Conservation (phyloP, 169 alveolate species). For the Eimeria zaria region DNA sequence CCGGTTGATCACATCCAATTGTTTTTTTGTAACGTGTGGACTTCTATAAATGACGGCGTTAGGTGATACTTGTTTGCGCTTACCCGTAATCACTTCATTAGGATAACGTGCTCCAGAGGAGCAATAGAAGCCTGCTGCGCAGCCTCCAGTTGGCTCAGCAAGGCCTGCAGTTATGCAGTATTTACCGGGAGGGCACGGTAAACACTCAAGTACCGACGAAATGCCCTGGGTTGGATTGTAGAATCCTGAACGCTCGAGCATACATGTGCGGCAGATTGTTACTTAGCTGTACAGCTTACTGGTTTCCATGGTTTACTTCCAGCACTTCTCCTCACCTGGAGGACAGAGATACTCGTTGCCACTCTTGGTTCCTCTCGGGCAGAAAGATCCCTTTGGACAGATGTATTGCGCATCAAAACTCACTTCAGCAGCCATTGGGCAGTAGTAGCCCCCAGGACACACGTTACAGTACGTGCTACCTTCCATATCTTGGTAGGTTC, state of each 20-base stretch:
- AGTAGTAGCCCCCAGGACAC: constrained; percentile 75
- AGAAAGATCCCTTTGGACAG: constrained; percentile 89
- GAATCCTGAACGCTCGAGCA: background rate
- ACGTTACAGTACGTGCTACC: constrained; percentile 58
- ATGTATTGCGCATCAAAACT: background rate
- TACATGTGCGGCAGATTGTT: background rate
- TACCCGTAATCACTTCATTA: constrained; percentile 38
- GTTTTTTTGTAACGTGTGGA: background rate
- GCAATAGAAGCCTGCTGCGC: constrained; percentile 45
- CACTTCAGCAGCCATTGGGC: constrained; percentile 38
- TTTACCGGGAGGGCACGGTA: constrained; percentile 56
- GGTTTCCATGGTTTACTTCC: background rate
- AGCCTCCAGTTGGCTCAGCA: background rate
- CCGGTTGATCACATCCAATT: background rate
- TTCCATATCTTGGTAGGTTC: constrained; percentile 67
- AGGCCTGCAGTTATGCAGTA: constrained; percentile 30
- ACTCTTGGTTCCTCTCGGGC: constrained; percentile 87
- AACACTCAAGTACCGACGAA: constrained; percentile 12
- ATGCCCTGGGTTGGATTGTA: constrained; percentile 42
- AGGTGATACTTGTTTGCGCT: background rate
- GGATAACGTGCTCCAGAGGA: constrained; percentile 41
- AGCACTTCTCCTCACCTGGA: constrained; percentile 46
- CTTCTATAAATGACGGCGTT: background rate
- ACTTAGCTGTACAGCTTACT: background rate
- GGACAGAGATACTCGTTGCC: constrained; percentile 62